Conservation (phyloP, 2,329 filamentous ascomycete genomes). For the Lecanicillium sp. region DNA sequence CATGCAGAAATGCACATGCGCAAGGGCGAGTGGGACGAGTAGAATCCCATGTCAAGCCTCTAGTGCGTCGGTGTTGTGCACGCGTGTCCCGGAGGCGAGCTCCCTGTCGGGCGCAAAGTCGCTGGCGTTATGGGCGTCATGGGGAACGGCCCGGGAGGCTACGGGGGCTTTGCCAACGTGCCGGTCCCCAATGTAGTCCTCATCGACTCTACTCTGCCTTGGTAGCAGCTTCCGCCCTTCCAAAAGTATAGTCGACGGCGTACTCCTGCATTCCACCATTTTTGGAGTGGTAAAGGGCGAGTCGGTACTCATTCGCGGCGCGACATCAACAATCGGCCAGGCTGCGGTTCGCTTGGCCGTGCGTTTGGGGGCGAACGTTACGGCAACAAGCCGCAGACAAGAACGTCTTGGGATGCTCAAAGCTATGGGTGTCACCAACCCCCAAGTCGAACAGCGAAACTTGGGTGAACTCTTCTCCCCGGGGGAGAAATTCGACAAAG, state of each 20-base stretch:
- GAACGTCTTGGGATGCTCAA: slow-evolving; percentile 24
- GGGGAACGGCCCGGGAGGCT: slow-evolving; percentile 20
- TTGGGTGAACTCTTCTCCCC: slow-evolving; percentile 17
- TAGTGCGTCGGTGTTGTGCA: slow-evolving; percentile 38
- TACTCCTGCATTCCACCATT: slow-evolving; percentile 33
- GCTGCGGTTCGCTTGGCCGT: slow-evolving; percentile 28
- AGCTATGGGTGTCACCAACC: slow-evolving; percentile 24
- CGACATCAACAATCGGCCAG: slow-evolving; percentile 34
- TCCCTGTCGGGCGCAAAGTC: slow-evolving; percentile 28
- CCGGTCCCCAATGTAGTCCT: slow-evolving; percentile 28
- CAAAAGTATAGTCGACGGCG: slow-evolving; percentile 34
- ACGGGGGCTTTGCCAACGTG: slow-evolving; percentile 24
- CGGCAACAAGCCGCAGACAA: slow-evolving; percentile 31
- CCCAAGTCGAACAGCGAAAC: slow-evolving; percentile 21
- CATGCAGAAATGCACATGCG: slow-evolving; percentile 42
- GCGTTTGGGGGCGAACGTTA: slow-evolving; percentile 29
- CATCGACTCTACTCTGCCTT: slow-evolving; percentile 25
- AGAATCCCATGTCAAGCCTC: slow-evolving; percentile 31
- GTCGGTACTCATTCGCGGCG: slow-evolving; percentile 33
- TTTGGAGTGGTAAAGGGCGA: slow-evolving; percentile 29
- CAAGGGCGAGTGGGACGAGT: slow-evolving; percentile 35
- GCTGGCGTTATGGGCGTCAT: slow-evolving; percentile 37
- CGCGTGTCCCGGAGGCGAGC: slow-evolving; percentile 27
- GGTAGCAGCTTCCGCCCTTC: slow-evolving; percentile 34
- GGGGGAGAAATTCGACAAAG: slow-evolving; percentile 27